Base-by-base conservation (phyloP, 441 rosid species). In the Raphanus hybrid region DNA sequence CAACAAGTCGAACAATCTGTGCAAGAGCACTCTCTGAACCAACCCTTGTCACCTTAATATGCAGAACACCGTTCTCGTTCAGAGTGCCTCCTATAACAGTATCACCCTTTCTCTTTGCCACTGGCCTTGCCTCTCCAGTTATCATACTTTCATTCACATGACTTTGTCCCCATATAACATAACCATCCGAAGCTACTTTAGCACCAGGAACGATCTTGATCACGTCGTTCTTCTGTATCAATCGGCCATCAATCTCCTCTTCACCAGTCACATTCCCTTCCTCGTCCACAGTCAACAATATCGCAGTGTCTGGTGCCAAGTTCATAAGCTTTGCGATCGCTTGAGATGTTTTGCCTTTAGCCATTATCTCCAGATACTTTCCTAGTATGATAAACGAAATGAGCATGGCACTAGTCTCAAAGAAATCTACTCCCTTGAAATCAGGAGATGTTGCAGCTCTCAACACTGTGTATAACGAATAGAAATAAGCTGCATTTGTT, bases 131-230 rank as follows among this genome's bases (percentile, higher is more conserved):
- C 83, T 94, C 99, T 71, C 99, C 99, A 20, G 99, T 94, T 60
- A 94, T 91, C 98, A 94, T 94, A 82, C 99, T 94, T 82, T 94
- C 97, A 78, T 94, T 94, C 34, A 94, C 97, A 80, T 94, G 94
- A 73, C 97, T 94, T 80, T 92, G 96, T 41, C 99, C 99, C 95
- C 97, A 87, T 34, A 87, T 70, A 15, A 94, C 99, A 73, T 79
- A 85, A 23, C 99, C 99, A 85, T 94, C 99, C 11, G 96, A 92
- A 66, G 99, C 97, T 37, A 91, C 90, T 78, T 94, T 94, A 9
- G 94, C 87, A 27, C 99, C 99, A 27, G 99, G 99, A 57, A 89
- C 78, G 10, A 94, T 81, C 78, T 94, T 94, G 39, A 92, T 87
- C 75, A 94, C 86, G 72, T 94, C 99, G 7, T 89, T 87, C 87